These are phyloP conservation scores for Asterochloris erici DNA, from an alignment of 139 green algal species.

Conservation along the genomic window DNA sequence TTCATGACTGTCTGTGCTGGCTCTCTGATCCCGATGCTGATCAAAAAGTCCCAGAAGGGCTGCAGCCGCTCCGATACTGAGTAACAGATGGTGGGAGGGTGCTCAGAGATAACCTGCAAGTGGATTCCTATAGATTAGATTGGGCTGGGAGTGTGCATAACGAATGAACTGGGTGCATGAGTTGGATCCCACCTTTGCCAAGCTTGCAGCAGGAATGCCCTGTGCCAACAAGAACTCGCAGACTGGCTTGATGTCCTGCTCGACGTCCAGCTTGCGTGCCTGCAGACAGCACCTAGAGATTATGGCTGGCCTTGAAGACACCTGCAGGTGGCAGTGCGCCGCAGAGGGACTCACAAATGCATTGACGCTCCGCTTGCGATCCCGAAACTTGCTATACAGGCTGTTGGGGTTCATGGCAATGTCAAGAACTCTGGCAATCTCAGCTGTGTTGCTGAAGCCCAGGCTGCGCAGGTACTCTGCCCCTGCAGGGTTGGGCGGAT, in stretches of 20 bases:
- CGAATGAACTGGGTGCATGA: not conserved
- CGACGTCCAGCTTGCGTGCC: conserved; percentile 50
- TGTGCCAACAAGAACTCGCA: conserved; percentile 40
- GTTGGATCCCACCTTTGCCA: conserved; percentile 27
- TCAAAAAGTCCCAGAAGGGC: conserved; percentile 60
- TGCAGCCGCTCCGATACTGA: conserved; percentile 48
- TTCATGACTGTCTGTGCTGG: conserved; percentile 33
- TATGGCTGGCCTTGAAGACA: not conserved
- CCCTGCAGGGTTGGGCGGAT: not conserved
- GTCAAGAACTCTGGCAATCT: conserved; percentile 63
- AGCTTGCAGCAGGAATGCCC: conserved; percentile 33
- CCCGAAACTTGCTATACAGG: conserved; percentile 50
- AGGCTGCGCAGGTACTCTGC: conserved; percentile 35
- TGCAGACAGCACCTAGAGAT: conserved; percentile 8
- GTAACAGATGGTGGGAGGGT: conserved; percentile 70
- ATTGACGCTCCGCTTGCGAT: conserved; percentile 33
- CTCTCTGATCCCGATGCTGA: conserved; percentile 17
- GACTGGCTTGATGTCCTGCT: conserved; percentile 60
- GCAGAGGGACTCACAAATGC: conserved; percentile 11
- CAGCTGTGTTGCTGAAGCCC: conserved; percentile 52
- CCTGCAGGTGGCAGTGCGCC: not conserved
- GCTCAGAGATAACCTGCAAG: conserved; percentile 52
- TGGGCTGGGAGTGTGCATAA: not conserved
- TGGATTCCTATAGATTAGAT: not conserved
- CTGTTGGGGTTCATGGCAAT: conserved; percentile 81